Conservation (phyloP, 2,329 filamentous ascomycete genomes). For the Ceratocystiopsis sp. region DNA sequence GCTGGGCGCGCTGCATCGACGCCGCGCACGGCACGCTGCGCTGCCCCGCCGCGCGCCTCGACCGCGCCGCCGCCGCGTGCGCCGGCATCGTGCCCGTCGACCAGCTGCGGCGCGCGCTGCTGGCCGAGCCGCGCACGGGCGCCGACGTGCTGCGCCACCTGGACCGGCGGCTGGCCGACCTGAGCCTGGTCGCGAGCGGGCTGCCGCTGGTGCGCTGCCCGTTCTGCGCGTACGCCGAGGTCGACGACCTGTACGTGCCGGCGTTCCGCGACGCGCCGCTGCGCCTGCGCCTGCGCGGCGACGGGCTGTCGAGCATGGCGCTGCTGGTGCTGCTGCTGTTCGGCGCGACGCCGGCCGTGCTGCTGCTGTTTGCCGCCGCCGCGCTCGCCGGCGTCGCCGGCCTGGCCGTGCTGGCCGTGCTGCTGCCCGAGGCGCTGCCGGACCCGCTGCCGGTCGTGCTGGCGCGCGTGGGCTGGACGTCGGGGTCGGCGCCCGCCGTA, state of each 20-base stretch:
- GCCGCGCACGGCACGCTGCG: conserved; percentile 54
- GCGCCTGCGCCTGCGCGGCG: conserved; percentile 35
- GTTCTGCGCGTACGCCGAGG: conserved; percentile 82
- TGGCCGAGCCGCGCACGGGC: conserved; percentile 45
- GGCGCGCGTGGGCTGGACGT: not conserved
- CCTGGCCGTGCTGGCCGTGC: conserved; percentile 21
- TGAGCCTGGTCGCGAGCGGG: conserved; percentile 54
- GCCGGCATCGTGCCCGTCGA: conserved; percentile 52
- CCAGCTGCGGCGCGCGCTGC: conserved; percentile 56
- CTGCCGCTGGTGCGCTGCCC: conserved; percentile 70
- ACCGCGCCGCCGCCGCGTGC: conserved; percentile 44
- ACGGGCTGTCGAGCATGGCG: conserved; percentile 28
- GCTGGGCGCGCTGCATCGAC: conserved; percentile 71
- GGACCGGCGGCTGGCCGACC: conserved; percentile 61
- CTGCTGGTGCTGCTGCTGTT: conserved; percentile 37
- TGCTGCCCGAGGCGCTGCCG: conserved; percentile 19
- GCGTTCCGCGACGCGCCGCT: conserved; percentile 31
- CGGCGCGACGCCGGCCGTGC: conserved; percentile 36
- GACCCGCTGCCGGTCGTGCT: conserved; percentile 21
- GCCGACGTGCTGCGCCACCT: conserved; percentile 57
- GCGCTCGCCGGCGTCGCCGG: no score
- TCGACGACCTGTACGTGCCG: conserved; percentile 58
- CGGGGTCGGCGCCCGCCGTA: not conserved
- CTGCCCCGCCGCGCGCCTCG: conserved; percentile 53
- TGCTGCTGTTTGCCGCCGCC: conserved; percentile 21